These are phyloP conservation scores for Plasmodium falciparum DNA, from an alignment of 169 alveolate species.

Conservation along the genomic window DNA sequence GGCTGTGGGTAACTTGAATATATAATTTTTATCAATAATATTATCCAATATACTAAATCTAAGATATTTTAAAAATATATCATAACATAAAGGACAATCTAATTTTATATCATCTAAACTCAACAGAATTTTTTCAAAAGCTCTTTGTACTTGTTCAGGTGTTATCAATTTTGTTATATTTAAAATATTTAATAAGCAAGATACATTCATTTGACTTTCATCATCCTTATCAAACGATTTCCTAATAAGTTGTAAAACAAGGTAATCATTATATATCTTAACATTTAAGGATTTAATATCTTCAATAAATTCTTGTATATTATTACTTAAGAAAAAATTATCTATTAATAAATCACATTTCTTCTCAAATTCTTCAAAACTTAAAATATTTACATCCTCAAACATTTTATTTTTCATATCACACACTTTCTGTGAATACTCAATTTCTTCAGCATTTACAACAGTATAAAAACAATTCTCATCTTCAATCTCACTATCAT, in stretches of 20 bases:
- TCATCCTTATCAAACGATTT: constrained; percentile 70
- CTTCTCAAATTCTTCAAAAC: constrained; percentile 71
- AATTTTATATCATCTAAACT: constrained; percentile 75
- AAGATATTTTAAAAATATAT: constrained; percentile 59
- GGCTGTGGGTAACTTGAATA: constrained; percentile 58
- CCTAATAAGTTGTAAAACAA: constrained; percentile 56
- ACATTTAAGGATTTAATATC: constrained; percentile 60
- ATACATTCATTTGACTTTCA: constrained; percentile 69
- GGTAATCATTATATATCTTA: constrained; percentile 63
- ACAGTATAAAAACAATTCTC: constrained; percentile 75
- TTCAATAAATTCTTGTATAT: constrained; percentile 59
- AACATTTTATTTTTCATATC: constrained; percentile 72
- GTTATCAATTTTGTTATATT: constrained; percentile 62
- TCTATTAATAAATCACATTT: constrained; percentile 56
- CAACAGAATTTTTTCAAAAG: constrained; percentile 66
- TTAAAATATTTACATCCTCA: constrained; percentile 59
- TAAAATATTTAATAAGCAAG: constrained; percentile 52
- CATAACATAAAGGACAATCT: constrained; percentile 75
- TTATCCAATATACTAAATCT: constrained; percentile 70
- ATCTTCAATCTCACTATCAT: constrained; percentile 75
- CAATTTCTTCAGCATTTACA: constrained; percentile 65
- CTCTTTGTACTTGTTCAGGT: constrained; percentile 73
- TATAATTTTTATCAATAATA: constrained; percentile 58
- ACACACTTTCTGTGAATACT: constrained; percentile 59
- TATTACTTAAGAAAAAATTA: constrained; percentile 40